Evolutionary conservation across 495 filamentous ascomycete genomes (phyloP), one percentile per base, ranked within the genome.

Genomic region (Aspergillus leporis): DNA sequence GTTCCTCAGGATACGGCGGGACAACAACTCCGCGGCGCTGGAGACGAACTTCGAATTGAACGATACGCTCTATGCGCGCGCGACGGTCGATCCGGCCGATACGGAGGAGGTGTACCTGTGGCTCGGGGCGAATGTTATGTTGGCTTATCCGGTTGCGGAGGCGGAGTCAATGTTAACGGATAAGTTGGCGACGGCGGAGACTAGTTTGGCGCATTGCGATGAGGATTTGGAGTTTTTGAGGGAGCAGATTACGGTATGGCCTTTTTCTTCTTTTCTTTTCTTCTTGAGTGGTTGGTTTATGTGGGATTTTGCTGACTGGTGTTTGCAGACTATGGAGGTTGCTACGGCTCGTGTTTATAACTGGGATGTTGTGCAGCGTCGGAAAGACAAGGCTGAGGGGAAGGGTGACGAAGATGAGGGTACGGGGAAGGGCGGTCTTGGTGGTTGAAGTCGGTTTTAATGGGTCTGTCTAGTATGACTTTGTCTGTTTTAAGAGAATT

Each of bases 71-170:
- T 95, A 91, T 69, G 92, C 94, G 46, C 93, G 91, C 66, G 94
- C 95, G 16, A 76, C 82, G 10, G 83, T 98, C 58, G 85, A 85
- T 28, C 84, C 86, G 13, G 89, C 87, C 1, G 88, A 97, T 16
- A 92, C 90, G 0, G 89, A 97, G 12, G 94, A 98, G 72, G 94
- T 98, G 4, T 97, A 96, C 72, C 78, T 98, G 51, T 98, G 94
- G 94, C 81, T 98, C 25, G 94, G 94, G 19, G 94, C 94, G 56
- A 98, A 98, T 71, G 93, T 98, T 28, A 98, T 98, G 94, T 79
- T 98, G 56, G 83, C 93, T 47, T 98, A 98, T 70, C 90, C 93
- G 3, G 84, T 98, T 53, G 82, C 82, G 14, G 94, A 98, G 75
- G 94, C 94, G 1, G 83, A 91, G 77, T 74, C 76, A 36, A 85